Evolutionary conservation across 2,329 filamentous ascomycete species (phyloP).

Genomic region (Fusarium coicis): DNA sequence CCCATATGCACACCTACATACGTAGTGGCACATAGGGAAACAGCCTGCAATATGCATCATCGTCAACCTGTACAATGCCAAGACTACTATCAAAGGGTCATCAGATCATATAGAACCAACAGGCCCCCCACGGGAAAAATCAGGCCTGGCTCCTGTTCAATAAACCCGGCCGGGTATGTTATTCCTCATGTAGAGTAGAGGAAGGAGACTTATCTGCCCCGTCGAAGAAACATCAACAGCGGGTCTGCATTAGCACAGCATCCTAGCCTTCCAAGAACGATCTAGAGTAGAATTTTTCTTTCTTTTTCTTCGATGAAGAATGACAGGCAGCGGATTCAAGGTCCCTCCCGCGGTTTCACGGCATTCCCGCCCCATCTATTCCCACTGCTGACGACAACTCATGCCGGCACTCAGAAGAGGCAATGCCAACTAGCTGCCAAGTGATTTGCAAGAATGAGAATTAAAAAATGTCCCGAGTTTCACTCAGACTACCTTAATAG

Average conservation of each 20-base stretch:
- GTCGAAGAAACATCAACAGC: constrained; percentile 11
- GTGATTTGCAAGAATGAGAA: not conserved
- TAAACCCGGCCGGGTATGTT: constrained; percentile 11
- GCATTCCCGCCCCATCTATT: constrained; percentile 38
- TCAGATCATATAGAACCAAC: constrained; percentile 23
- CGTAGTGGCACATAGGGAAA: constrained; percentile 1
- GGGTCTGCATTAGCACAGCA: not conserved
- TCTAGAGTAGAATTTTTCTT: constrained; percentile 17
- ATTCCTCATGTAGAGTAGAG: not conserved
- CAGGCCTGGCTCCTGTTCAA: not conserved
- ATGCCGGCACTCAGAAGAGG: constrained; percentile 33
- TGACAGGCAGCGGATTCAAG: constrained; percentile 1
- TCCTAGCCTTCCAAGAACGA: constrained; percentile 6
- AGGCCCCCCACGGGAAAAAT: not conserved
- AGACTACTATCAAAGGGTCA: constrained; percentile 18
- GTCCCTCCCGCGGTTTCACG: constrained; percentile 28
- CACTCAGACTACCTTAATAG: not conserved
- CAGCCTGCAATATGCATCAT: constrained; percentile 19
- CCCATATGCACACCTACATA: not conserved
- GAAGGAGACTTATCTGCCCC: not conserved
- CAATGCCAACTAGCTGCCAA: not conserved
- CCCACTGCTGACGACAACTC: constrained; percentile 34
- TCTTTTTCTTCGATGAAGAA: constrained; percentile 10
- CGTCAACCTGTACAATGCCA: constrained; percentile 8
- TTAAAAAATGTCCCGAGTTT: not conserved